phyloP scores from a whole-genome alignment of 1,284 basidiomycete genomes.

The Hemileccinum hortonii region DNA sequence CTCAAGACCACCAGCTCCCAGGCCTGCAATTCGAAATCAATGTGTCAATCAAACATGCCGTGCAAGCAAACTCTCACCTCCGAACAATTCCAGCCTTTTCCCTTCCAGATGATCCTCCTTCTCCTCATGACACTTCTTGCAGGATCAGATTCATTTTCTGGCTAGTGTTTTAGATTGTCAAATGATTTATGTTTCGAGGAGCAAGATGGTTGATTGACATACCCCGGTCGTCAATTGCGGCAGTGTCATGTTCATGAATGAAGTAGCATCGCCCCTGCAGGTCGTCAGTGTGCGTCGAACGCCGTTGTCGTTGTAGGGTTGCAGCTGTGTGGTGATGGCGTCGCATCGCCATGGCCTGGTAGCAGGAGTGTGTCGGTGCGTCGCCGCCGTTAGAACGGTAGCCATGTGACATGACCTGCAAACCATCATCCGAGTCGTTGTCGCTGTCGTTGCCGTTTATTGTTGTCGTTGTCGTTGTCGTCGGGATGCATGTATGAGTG shows the following conservation, averaged over 20 bases:
- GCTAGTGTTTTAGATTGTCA: constrained; percentile 33
- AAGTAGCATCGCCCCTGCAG: constrained; percentile 53
- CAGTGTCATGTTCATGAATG: constrained; percentile 25
- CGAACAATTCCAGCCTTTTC: constrained; percentile 59
- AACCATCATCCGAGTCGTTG: too few species aligned
- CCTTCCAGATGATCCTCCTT: constrained; percentile 30
- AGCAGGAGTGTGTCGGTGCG: too few species aligned
- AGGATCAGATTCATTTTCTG: constrained; percentile 34
- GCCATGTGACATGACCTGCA: too few species aligned
- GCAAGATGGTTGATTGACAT: constrained; percentile 40
- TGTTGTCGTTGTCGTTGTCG: too few species aligned
- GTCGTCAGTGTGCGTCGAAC: constrained; percentile 12
- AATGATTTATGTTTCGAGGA: constrained; percentile 17
- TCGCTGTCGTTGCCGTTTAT: too few species aligned
- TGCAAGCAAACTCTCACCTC: constrained; percentile 41
- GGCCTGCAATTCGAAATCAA: constrained; percentile 36
- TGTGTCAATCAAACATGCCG: constrained; percentile 2
- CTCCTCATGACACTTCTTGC: constrained; percentile 39
- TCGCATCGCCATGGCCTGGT: too few species aligned
- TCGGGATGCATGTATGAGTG: too few species aligned
- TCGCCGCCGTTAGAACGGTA: too few species aligned
- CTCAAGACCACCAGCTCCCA: constrained; percentile 70
- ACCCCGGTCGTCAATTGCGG: constrained; percentile 48
- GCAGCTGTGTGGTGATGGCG: too few species aligned
- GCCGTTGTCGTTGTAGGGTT: too few species aligned